phyloP scores from a whole-genome alignment of 768 basidiomycete genomes.

The Hygrophorus russula region DNA sequence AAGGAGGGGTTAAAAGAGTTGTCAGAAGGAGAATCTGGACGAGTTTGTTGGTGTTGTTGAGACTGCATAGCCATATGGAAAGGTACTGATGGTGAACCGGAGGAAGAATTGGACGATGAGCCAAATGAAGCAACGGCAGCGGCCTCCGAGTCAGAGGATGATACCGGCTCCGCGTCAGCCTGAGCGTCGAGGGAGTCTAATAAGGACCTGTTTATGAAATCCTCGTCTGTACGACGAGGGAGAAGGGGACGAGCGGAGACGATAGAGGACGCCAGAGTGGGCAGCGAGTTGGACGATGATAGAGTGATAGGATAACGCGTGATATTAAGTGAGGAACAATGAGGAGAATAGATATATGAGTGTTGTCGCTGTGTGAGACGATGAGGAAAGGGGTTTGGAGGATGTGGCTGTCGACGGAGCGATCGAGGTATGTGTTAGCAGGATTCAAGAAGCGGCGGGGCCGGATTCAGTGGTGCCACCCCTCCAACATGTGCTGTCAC shows the following conservation, averaged over 20 bases:
- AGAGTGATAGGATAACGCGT: background rate
- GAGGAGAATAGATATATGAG: constrained; percentile 2
- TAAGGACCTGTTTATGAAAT: constrained; percentile 77
- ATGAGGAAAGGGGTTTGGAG: constrained; percentile 13
- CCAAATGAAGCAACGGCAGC: constrained; percentile 35
- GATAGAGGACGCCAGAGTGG: constrained; percentile 43
- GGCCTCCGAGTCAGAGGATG: constrained; percentile 38
- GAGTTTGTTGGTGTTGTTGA: constrained; percentile 27
- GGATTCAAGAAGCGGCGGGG: constrained; percentile 29
- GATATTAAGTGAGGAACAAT: constrained; percentile 15
- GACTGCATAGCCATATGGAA: constrained; percentile 40
- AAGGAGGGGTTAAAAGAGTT: constrained; percentile 19
- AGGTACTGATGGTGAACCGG: constrained; percentile 44
- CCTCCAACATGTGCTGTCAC: background rate
- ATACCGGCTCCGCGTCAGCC: constrained; percentile 66
- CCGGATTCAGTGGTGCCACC: constrained; percentile 15
- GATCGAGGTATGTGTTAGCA: constrained; percentile 31
- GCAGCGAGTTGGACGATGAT: constrained; percentile 15
- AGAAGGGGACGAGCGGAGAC: constrained; percentile 12
- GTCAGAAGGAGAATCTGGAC: constrained; percentile 40
- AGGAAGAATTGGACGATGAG: constrained; percentile 42
- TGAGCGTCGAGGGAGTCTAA: constrained; percentile 76
- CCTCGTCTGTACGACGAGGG: constrained; percentile 50
- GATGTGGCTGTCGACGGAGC: constrained; percentile 17
- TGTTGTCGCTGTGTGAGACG: constrained; percentile 1